These are phyloP conservation scores for Fusarium sp. DNA, from an alignment of 2,329 filamentous ascomycete genomes.

Conservation along the genomic window DNA sequence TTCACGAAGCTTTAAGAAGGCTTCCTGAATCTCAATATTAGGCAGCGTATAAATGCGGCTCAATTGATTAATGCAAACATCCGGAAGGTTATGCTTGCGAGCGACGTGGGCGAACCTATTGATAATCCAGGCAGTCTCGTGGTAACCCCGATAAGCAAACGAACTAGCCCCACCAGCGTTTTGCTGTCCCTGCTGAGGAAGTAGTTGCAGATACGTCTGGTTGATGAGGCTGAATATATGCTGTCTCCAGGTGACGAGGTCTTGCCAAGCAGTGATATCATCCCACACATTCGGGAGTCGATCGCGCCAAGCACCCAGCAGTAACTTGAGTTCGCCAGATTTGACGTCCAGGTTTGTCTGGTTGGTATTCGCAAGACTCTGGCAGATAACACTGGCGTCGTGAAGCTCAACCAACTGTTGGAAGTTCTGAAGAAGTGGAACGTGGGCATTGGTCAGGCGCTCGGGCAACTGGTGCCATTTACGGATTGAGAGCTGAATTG, in stretches of 20 bases:
- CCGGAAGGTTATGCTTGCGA: conserved; percentile 93
- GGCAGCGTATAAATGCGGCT: conserved; percentile 98
- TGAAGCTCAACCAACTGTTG: conserved; percentile 97
- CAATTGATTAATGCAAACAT: conserved; percentile 96
- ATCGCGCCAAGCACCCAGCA: conserved; percentile 95
- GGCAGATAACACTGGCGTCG: conserved; percentile 95
- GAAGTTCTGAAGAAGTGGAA: conserved; percentile 95
- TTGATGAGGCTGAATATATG: conserved; percentile 99
- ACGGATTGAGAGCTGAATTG: conserved; percentile 94
- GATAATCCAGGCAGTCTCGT: conserved; percentile 99
- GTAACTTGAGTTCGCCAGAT: conserved; percentile 92
- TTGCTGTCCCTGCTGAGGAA: conserved; percentile 77
- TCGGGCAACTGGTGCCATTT: conserved; percentile 99
- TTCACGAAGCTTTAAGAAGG: conserved; percentile 97
- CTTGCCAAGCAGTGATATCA: conserved; percentile 99
- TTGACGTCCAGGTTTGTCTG: conserved; percentile 89
- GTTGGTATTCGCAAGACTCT: conserved; percentile 86
- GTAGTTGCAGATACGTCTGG: conserved; percentile 84
- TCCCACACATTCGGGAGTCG: conserved; percentile 98
- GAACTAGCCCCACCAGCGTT: conserved; percentile 85
- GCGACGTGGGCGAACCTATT: conserved; percentile 98
- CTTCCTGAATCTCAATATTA: conserved; percentile 99
- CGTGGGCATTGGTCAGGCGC: conserved; percentile 92
- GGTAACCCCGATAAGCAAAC: conserved; percentile 95
- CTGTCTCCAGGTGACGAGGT: conserved; percentile 98